A percentile compares a stretch with the other conserved stretches of the same genome.
These are phyloP conservation scores for Candida corydali DNA, from an alignment of 805 yeast genomes.

Conservation along the genomic window DNA sequence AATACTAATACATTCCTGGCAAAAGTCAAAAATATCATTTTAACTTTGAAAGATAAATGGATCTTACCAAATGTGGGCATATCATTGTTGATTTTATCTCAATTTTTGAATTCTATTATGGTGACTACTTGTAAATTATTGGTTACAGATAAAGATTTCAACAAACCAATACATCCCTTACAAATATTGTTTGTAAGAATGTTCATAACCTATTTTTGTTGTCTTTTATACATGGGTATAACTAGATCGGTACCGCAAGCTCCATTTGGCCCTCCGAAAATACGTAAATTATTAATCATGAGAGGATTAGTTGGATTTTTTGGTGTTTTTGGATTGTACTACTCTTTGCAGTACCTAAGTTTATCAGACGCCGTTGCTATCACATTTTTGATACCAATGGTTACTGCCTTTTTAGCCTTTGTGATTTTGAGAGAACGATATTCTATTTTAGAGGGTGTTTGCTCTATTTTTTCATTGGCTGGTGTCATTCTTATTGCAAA, in stretches of 20 bases:
- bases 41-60: constrained; percentile 5
- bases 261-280: constrained; percentile 64
- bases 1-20: neutral
- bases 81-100: constrained; percentile 54
- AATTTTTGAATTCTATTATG: constrained; percentile 76
- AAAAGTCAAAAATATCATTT: neutral
- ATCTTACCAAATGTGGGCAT: constrained; percentile 49
- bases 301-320: constrained; percentile 73
- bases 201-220: constrained; percentile 62
- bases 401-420: constrained; percentile 74
- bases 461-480: constrained; percentile 60
- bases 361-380: constrained; percentile 80
- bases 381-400: constrained; percentile 72
- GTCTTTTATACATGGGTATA: constrained; percentile 51
- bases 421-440: constrained; percentile 61
- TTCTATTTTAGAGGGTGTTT: constrained; percentile 61
- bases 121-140: constrained; percentile 69
- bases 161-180: constrained; percentile 64
- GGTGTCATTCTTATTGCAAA: constrained; percentile 83
- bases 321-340: constrained; percentile 79
- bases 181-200: constrained; percentile 77
- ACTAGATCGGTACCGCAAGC: constrained; percentile 50
- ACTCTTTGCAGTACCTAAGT: constrained; percentile 65
- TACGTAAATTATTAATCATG: constrained; percentile 48
- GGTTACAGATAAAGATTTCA: constrained; percentile 58